Evolutionary conservation across 345 rosid genomes (phyloP), one percentile per base, ranked within the genome.

Genomic region (Boechera divaricarpa): DNA sequence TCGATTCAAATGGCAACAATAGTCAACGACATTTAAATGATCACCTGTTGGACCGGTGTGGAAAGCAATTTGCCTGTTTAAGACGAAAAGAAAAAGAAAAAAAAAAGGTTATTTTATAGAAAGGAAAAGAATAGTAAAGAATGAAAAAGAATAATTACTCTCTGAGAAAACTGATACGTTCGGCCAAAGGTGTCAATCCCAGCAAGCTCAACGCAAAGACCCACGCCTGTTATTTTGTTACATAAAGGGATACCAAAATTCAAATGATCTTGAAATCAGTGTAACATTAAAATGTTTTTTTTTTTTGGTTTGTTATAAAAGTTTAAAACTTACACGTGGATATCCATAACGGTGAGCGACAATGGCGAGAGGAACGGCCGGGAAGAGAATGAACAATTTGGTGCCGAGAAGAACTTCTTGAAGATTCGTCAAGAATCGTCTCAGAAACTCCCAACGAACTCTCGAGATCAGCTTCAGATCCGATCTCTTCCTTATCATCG

Each of bases 1-100:
- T 32, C 28, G 28, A 4, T 10, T 72, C 9, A 61, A 21, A 72
- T 10, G 69, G 29, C 42, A 26, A 39, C 41, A 28, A 42, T 4
- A 5, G 18, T 24, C 10, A 18, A 24, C 7, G 7, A 28, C 39
- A 24, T 44, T 3, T 16, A 24, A 18, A 39, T 18, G 36, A 39
- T 31, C 79, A 94, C 98, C 98, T 88, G 97, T 94, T 73, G 98
- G 96, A 67, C 97, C 93, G 1, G 98, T 94, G 81, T 72, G 88
- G 74, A 88, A 88, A 35, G 98, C 93, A 71, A 94, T 90, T 80
- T 94, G 97, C 63, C 98, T 94, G 97, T 29, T 28, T 38, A 24
- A n/a, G 39, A 21, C 24, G 24, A 21, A 21, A 7, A 36, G 16
- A 62, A 13, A 15, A 2, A 61, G 2, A 0, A 7, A 53, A 21